Evolutionary conservation across 192 early-diverging fungal species (phyloP).

Genomic region (Rhizophagus prolifer): DNA sequence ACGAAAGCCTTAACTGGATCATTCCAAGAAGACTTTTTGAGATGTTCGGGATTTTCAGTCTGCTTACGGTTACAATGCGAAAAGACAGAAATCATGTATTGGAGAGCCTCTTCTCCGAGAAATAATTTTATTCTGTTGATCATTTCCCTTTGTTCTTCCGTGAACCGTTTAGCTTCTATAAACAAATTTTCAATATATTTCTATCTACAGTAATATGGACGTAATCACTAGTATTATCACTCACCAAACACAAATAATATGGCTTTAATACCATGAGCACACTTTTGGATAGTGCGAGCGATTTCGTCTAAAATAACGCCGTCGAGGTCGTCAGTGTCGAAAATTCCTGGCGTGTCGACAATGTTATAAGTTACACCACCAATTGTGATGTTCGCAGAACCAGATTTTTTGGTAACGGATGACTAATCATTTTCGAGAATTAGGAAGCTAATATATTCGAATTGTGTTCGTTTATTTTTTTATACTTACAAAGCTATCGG

Average conservation of each 20-base stretch:
- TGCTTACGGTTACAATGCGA: too few species aligned
- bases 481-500: too few species aligned
- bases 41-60: too few species aligned
- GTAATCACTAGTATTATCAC: not conserved
- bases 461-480: too few species aligned
- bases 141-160: not conserved
- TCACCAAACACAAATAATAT: slow-evolving; percentile 1
- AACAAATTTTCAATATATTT: not conserved
- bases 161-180: not conserved
- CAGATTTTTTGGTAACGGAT: too few species aligned
- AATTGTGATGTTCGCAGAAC: too few species aligned
- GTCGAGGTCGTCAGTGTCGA: not conserved
- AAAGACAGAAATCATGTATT: too few species aligned
- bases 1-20: too few species aligned
- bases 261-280: not conserved
- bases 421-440: too few species aligned
- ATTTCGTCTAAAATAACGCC: not conserved
- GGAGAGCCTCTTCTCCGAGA: too few species aligned
- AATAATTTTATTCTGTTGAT: not conserved
- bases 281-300: not conserved
- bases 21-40: too few species aligned
- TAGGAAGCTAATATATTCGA: too few species aligned
- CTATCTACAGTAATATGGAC: not conserved
- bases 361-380: not conserved
- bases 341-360: not conserved